Conservation (phyloP, 2,329 filamentous ascomycete species). For the Aschersonia sp. region DNA sequence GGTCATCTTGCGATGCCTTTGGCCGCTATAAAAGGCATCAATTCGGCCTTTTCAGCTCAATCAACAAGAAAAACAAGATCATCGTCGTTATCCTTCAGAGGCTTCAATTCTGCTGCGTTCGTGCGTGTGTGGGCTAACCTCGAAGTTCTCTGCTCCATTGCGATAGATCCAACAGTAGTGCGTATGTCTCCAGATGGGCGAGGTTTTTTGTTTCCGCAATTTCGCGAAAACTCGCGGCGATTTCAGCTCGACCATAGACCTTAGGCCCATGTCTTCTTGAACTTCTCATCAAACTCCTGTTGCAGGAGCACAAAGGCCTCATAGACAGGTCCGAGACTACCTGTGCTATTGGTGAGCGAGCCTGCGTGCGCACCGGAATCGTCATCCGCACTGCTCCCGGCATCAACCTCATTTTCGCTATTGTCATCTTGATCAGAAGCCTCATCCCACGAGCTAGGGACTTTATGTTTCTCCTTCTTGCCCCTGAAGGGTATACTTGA, state of each 20-base stretch:
- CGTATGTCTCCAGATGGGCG: no score
- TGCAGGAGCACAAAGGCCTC: constrained; percentile 43
- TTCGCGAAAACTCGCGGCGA: no score
- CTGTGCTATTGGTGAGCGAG: not conserved
- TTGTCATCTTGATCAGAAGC: not conserved
- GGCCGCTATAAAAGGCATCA: no score
- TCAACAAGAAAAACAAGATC: no score
- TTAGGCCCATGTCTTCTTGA: constrained; percentile 45
- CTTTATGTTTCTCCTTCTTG: not conserved
- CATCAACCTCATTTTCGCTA: not conserved
- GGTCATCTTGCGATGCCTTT: no score
- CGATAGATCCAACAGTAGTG: no score
- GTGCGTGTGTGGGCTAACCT: no score
- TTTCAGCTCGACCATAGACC: not conserved
- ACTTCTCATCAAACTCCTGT: constrained; percentile 49
- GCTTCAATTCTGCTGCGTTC: no score
- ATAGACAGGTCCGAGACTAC: constrained; percentile 38
- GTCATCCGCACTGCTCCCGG: not conserved
- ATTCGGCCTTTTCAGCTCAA: no score
- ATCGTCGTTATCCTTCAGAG: no score
- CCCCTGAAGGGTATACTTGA: not conserved
- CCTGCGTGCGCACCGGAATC: not conserved
- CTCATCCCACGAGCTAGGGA: not conserved
- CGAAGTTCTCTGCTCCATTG: no score
- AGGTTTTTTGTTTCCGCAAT: no score